Conservation (phyloP, 768 basidiomycete genomes). For the Postia placenta region DNA sequence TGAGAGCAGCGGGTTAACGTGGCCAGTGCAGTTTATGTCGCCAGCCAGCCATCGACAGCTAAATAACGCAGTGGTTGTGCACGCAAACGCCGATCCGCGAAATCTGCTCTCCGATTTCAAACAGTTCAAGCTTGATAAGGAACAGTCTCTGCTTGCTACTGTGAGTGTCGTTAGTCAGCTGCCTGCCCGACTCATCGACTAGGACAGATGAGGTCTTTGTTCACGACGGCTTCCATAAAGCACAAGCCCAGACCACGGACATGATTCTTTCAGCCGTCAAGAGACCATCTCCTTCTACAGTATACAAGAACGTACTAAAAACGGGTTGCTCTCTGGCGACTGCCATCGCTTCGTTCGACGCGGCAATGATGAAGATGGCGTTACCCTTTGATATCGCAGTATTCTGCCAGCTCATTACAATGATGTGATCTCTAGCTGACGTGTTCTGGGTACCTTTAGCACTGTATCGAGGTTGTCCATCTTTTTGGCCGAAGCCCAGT, state of each 20-base stretch:
- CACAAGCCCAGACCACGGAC: constrained; percentile 22
- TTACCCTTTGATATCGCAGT: constrained; percentile 20
- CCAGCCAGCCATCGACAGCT: constrained; percentile 30
- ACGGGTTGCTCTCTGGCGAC: constrained; percentile 27
- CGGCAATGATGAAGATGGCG: constrained; percentile 22
- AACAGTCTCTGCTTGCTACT: constrained; percentile 25
- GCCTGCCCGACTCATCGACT: not conserved
- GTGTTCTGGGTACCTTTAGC: too few relatives aligned
- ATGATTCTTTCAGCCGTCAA: constrained; percentile 21
- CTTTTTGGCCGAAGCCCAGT: too few relatives aligned
- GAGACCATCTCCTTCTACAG: constrained; percentile 17
- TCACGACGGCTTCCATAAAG: constrained; percentile 24
- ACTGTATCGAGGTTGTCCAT: too few relatives aligned
- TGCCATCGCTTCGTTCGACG: constrained; percentile 27
- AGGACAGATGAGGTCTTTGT: constrained; percentile 8
- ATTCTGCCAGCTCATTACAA: constrained; percentile 22
- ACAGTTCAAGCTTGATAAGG: constrained; percentile 18
- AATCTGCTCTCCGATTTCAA: constrained; percentile 22
- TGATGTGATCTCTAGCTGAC: too few relatives aligned
- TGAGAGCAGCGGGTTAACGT: not conserved
- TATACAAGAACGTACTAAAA: constrained; percentile 21
- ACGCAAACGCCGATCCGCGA: constrained; percentile 30
- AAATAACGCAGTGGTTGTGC: constrained; percentile 28
- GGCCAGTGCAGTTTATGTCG: constrained; percentile 24
- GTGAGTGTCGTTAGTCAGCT: constrained; percentile 33